These are phyloP conservation scores for Coprinellus micaceus DNA, from an alignment of 768 basidiomycete species.

Conservation along the genomic window DNA sequence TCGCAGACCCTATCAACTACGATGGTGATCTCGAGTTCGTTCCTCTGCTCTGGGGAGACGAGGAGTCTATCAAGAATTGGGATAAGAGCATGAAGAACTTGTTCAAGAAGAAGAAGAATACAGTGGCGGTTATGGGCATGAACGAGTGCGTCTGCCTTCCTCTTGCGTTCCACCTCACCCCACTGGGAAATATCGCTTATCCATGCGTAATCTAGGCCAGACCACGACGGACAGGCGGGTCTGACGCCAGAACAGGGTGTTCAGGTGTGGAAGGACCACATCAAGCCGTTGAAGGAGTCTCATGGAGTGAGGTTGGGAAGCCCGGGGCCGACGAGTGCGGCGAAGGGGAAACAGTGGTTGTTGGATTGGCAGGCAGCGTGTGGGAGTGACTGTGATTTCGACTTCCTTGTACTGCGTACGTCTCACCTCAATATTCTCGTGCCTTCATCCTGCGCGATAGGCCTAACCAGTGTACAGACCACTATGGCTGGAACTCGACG, in stretches of 20 bases:
- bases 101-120: constrained; percentile 18
- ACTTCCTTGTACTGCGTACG: constrained; percentile 55
- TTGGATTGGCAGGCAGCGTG: constrained; percentile 50
- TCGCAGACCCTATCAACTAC: constrained; percentile 23
- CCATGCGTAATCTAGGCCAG: constrained; percentile 14
- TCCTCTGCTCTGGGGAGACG: constrained; percentile 53
- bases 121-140: not conserved
- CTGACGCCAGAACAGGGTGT: constrained; percentile 46
- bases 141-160: not conserved
- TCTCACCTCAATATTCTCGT: constrained; percentile 1
- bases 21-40: constrained; percentile 44
- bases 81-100: constrained; percentile 37
- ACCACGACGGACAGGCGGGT: constrained; percentile 44
- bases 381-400: constrained; percentile 47
- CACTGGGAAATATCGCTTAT: too few species aligned
- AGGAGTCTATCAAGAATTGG: constrained; percentile 36
- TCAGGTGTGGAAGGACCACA: constrained; percentile 45
- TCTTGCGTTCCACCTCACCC: too few species aligned
- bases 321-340: constrained; percentile 51
- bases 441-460: not conserved
- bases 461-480: constrained; percentile 29
- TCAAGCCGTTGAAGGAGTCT: constrained; percentile 44
- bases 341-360: constrained; percentile 52
- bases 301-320: constrained; percentile 47
- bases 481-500: constrained; percentile 51